Evolutionary conservation across 148 eudicot species (phyloP), one percentile per base, ranked within the genome.

Genomic region (Rhododendron williamsianum): DNA sequence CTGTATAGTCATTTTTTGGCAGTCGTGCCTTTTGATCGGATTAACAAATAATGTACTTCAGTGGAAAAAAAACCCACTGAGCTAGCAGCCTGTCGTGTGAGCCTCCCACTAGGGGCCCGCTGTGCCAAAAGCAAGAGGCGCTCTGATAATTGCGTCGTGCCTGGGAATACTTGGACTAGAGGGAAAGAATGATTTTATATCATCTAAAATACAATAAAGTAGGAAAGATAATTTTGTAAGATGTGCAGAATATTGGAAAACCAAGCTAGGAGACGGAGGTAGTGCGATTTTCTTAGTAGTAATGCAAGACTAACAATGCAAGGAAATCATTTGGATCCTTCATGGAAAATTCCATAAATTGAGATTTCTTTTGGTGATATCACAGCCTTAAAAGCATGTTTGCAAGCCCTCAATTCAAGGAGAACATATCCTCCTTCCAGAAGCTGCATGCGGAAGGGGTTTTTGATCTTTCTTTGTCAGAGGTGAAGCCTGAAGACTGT

Each of bases 391-490:
- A 77, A 90, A 90, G 86, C 88, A 89, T 97, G 92, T 95, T 97
- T 80, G 86, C 84, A 15, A 93, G 94, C 90, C 81, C 89, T 81
- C 90, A 89, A 69, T 92, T 95, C 90, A 90, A 90, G 91, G 96
- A 94, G 90, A 92, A 92, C 87, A 72, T 94, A 72, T 93, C 91
- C 52, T 92, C 93, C 81, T 93, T 93, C 86, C 96, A 94, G 89
- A 91, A 92, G 85, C 93, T 97, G 51, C 92, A 95, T 87, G 92
- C 91, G 27, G 96, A 97, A 82, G 99, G 98, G 49, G 89, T 93
- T 79, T 90, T 97, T 56, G 97, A 95, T 86, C 89, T 89, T 86
- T 89, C 95, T 81, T 78, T 85, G 46, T 67, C 93, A 30, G 93
- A 90, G 72, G 83, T 88, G 48, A 90, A 91, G 77, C 76, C 88